A percentile compares a stretch with the other conserved stretches of the same genome.
These are phyloP conservation scores for Orbilia blumenaviensis DNA, from an alignment of 2,329 filamentous ascomycete species.

Conservation along the genomic window DNA sequence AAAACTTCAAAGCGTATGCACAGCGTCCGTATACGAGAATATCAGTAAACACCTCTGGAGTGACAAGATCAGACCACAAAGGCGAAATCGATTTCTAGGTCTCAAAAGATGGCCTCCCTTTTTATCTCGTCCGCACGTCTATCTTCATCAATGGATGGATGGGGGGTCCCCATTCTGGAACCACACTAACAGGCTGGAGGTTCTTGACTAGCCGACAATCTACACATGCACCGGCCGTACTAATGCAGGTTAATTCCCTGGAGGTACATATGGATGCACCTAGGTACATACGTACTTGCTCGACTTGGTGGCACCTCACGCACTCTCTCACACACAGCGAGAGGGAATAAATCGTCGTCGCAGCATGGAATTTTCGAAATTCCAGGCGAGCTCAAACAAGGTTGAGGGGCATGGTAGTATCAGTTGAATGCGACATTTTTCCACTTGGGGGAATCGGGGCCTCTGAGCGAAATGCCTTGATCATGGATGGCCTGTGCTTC, in stretches of 20 bases:
- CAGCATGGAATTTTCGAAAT: background rate
- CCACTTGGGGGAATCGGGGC: background rate
- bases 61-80: conserved; percentile 27
- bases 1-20: conserved; percentile 10
- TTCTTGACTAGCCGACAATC: conserved; percentile 32
- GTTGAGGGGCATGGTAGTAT: background rate
- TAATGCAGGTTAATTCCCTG: conserved; percentile 21
- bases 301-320: conserved; percentile 15
- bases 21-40: conserved; percentile 1
- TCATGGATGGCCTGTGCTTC: conserved; percentile 13
- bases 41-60: conserved; percentile 9
- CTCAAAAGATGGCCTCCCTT: conserved; percentile 24
- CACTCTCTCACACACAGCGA: conserved; percentile 5
- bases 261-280: conserved; percentile 19
- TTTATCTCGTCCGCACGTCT: conserved; percentile 34
- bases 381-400: conserved; percentile 20
- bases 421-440: conserved; percentile 44
- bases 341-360: conserved; percentile 23
- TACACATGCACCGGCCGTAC: conserved; percentile 13
- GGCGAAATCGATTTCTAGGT: background rate
- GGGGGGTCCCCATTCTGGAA: conserved; percentile 31
- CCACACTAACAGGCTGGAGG: conserved; percentile 16
- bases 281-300: conserved; percentile 6
- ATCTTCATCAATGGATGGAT: conserved; percentile 5
- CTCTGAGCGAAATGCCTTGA: background rate